Conservation (phyloP, 805 yeast species). For the Saturnispora mendoncae region DNA sequence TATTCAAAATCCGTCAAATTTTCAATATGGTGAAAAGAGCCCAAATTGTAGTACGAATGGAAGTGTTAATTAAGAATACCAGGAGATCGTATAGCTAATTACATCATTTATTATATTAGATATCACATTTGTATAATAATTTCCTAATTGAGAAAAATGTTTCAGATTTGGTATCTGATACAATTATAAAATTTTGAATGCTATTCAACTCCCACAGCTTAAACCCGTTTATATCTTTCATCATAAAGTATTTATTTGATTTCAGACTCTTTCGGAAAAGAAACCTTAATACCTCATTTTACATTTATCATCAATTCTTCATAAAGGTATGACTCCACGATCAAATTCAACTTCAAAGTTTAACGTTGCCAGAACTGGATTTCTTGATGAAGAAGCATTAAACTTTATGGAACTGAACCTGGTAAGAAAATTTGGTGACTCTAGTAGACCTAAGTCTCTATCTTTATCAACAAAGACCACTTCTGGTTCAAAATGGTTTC, state of each 20-base stretch:
- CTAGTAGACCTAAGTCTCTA: not conserved
- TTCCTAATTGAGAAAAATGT: slow-evolving; percentile 1
- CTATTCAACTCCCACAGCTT: too few relatives aligned
- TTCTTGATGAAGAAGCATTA: not conserved
- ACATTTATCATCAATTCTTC: not conserved
- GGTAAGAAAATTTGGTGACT: not conserved
- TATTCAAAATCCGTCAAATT: slow-evolving; percentile 40
- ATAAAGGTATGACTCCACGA: not conserved
- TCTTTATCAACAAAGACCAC: not conserved
- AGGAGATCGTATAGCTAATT: not conserved
- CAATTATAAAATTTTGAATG: not conserved
- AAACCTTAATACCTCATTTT: not conserved
- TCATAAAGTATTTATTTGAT: too few relatives aligned
- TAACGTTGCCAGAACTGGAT: not conserved
- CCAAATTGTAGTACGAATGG: not conserved
- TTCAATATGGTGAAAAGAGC: slow-evolving; percentile 26
- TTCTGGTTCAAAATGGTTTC: not conserved
- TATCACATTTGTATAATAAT: too few relatives aligned
- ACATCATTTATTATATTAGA: too few relatives aligned
- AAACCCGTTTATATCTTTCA: too few relatives aligned
- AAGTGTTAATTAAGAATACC: not conserved
- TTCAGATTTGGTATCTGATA: slow-evolving; percentile 1
- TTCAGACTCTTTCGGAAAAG: too few relatives aligned
- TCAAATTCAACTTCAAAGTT: not conserved
- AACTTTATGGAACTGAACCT: not conserved